Base-by-base conservation (phyloP, 768 basidiomycete genomes). In the Ramaria rubella region DNA sequence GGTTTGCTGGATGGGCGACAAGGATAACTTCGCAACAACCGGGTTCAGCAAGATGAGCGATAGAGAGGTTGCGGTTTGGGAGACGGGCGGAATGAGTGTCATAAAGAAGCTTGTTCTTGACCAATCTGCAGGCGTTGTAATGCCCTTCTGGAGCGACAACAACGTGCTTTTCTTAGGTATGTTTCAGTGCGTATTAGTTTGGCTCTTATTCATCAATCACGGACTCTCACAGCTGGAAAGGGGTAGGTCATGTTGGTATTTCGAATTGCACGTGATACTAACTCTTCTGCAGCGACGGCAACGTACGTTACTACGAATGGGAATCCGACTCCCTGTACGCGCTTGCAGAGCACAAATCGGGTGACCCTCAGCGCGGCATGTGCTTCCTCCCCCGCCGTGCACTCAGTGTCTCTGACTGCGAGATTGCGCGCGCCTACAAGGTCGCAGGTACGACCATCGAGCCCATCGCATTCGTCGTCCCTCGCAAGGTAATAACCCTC, bases 91-190 rank as follows among this genome's bases (percentile, higher is more conserved):
- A 14, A 69, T 98, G 52, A 76, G 70, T 38, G 92, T 81, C 67
- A 63, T 94, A 60, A 94, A 92, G 74, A 90, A 81, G 57, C 73
- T 83, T 52, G 77, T 76, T 14, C 74, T 98, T 59, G 95, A 99
- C 69, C 92, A 94, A 69, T 86, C 86, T 36, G 84, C 94, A 51
- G 95, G 95, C 36, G 91, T 95, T 9, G 69, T 94, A 42, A 98
- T 98, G 94, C 95, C 95, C 2, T 96, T 96, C 83, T 98, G 91
- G 85, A 85, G 82, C 40, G 94, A 95, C 63, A 97, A 95, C 69
- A 87, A 90, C 62, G 87, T 96, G 53, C 73, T 94, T 42, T 91
- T 93, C 80, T 76, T 91, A 58, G 83, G 82, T 85, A 50, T 31
- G 80, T 55, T 34, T 26, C 8, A 2, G 15, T 19, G 11, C 45